phyloP scores from a whole-genome alignment of 768 basidiomycete species.

The Hericium alpestre region DNA sequence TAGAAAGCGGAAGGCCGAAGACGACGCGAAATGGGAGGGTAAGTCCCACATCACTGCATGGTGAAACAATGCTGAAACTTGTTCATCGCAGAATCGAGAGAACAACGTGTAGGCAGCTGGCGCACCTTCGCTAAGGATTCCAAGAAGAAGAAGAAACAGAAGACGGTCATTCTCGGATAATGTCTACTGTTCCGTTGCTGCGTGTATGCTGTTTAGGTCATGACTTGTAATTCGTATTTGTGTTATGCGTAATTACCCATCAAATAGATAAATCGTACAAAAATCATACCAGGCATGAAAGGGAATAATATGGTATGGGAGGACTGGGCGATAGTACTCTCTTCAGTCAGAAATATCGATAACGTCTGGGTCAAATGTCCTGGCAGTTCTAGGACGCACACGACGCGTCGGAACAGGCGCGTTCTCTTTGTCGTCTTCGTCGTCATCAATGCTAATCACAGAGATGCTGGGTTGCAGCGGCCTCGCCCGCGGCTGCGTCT shows the following conservation, averaged over 20 bases:
- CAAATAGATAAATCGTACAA: slow-evolving; percentile 8
- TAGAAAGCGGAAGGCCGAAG: slow-evolving; percentile 80
- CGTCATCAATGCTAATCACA: slow-evolving; percentile 34
- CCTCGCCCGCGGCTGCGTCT: slow-evolving; percentile 4
- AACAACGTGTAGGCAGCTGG: slow-evolving; percentile 80
- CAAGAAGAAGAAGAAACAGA: slow-evolving; percentile 81
- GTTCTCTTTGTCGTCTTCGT: slow-evolving; percentile 56
- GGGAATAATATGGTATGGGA: not conserved
- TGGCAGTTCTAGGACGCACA: slow-evolving; percentile 32
- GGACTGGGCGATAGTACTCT: too few relatives aligned
- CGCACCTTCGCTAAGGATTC: slow-evolving; percentile 53
- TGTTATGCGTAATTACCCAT: not conserved
- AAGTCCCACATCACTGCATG: slow-evolving; percentile 8
- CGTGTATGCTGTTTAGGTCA: not conserved
- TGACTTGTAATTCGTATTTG: not conserved
- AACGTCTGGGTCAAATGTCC: slow-evolving; percentile 28
- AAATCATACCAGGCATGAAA: slow-evolving; percentile 1
- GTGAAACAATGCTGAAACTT: not conserved
- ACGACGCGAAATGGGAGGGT: slow-evolving; percentile 89
- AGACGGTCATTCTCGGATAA: slow-evolving; percentile 55
- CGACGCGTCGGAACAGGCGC: slow-evolving; percentile 39
- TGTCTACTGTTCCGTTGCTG: not conserved
- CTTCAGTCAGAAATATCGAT: slow-evolving; percentile 40
- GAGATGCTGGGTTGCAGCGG: slow-evolving; percentile 13
- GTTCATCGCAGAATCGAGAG: slow-evolving; percentile 48